Conservation (phyloP, 169 alveolate species). For the Perkinsus olseni region DNA sequence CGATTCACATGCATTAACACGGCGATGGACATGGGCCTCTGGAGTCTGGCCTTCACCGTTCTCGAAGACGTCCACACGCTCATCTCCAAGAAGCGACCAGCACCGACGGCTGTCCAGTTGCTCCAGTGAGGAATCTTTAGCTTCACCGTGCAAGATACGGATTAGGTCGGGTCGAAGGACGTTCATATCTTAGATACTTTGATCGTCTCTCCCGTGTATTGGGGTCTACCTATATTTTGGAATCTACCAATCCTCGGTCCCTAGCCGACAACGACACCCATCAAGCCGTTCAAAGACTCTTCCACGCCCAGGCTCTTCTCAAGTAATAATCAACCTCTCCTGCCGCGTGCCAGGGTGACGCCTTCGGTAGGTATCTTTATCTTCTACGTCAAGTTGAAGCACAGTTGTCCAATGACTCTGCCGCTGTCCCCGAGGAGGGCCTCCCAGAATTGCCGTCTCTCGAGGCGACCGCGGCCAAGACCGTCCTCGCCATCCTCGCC, state of each 20-base stretch:
- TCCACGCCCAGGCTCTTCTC: background rate
- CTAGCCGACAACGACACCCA: background rate
- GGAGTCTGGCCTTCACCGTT: background rate
- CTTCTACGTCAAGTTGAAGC: background rate
- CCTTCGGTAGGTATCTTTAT: background rate
- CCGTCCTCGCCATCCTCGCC: background rate
- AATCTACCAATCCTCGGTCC: background rate
- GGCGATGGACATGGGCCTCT: background rate
- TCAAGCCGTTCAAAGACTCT: background rate
- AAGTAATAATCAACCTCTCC: too few species aligned
- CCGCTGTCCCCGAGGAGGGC: background rate
- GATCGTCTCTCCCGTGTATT: background rate
- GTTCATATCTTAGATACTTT: background rate
- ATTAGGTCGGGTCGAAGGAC: background rate
- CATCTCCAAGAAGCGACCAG: background rate
- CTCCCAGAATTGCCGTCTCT: background rate
- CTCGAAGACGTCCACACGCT: background rate
- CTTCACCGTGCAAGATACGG: too few species aligned
- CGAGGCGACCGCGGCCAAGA: background rate
- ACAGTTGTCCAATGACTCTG: background rate
- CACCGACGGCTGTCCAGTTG: background rate
- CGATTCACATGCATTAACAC: background rate
- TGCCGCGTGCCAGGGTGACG: background rate
- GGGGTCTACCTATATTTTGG: background rate
- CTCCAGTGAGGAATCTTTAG: background rate